A percentile compares a stretch with the other conserved stretches of the same genome.
Conservation (phyloP, 2,329 filamentous ascomycete species). For the Trichoderma simmonsii region DNA sequence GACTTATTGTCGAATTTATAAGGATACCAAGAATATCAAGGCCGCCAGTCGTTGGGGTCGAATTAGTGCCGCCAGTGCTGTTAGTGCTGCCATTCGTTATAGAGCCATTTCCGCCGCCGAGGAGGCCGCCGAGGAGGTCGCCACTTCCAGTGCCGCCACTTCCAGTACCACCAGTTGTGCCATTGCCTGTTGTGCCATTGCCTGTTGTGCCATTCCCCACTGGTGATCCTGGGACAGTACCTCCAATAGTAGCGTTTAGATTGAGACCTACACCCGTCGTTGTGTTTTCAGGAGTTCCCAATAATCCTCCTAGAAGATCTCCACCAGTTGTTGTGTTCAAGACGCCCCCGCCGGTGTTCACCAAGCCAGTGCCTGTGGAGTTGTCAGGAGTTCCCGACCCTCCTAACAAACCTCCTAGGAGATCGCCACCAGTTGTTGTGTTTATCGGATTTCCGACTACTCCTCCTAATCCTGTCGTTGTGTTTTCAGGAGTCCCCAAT, state of each 20-base stretch:
- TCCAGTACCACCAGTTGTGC: neutral
- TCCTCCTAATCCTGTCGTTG: neutral
- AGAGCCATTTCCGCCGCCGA: neutral
- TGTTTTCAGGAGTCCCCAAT: neutral
- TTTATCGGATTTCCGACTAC: no score
- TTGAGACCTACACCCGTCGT: neutral
- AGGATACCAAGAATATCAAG: neutral
- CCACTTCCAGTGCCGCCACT: neutral
- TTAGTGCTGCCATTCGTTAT: neutral
- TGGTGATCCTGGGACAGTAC: neutral
- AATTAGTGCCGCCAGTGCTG: neutral
- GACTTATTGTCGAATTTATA: neutral
- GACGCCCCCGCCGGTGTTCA: no score
- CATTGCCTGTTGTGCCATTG: neutral
- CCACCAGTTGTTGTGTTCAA: no score
- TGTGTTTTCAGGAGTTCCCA: neutral
- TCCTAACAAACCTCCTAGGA: no score
- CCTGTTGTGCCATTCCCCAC: neutral
- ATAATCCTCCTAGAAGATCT: neutral
- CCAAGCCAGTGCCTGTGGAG: no score
- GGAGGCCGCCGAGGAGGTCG: neutral
- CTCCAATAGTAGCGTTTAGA: neutral
- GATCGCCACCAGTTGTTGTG: no score
- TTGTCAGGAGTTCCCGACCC: no score
- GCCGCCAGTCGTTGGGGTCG: neutral